Base-by-base conservation (phyloP, 2,329 filamentous ascomycete species). In the Botrytis fabae region DNA sequence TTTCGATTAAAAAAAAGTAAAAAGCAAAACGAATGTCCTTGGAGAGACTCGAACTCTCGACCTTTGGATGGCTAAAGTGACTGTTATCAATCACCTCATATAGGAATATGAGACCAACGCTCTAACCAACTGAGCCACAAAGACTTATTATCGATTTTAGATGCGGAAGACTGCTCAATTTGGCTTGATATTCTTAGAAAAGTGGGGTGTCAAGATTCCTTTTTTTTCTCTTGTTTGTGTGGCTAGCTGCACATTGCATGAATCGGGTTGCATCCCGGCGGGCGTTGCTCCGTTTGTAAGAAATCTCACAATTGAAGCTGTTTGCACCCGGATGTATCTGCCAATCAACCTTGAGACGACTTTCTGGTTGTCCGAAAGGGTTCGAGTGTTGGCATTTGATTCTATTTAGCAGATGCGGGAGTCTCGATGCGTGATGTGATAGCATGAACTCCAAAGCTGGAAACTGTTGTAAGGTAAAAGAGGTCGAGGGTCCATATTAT, bases 21-120 rank as follows among this genome's bases (percentile, higher is more conserved):
- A 38, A 5, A 38, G 46, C 81, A 61, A 64, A 22, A 25, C 20
- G 40, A 16, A 25, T 61, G 83, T 83, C 82, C 83, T 83, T 80
- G 80, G 82, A 81, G 82, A 85, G 83, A 78, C 80, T 84, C 82
- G 86, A 87, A 82, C 86, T 86, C 83, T 81, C 82, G 83, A 83
- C 83, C 83, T 85, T 84, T 84, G 83, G 80, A 82, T 82, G 40
- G 40, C 62, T 40, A 51, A 51, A 66, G 63, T 66, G 44, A 51
- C 1, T 54, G 63, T 66, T 66, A 3, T 20, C 63, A 66, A 66
- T n/a, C 63, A 66, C 63, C 63, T 66, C 63, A 66, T 54, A 54
- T 51, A 40, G 3, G 32, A 32, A 74, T 66, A 82, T 82, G 81
- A 83, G 81, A 83, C 82, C 81, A 81, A 83, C 82, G 81, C 82